Evolutionary conservation across 2,329 filamentous ascomycete genomes (phyloP), one percentile per base, ranked within the genome.

Genomic region (Ophiostoma pallidulum): DNA sequence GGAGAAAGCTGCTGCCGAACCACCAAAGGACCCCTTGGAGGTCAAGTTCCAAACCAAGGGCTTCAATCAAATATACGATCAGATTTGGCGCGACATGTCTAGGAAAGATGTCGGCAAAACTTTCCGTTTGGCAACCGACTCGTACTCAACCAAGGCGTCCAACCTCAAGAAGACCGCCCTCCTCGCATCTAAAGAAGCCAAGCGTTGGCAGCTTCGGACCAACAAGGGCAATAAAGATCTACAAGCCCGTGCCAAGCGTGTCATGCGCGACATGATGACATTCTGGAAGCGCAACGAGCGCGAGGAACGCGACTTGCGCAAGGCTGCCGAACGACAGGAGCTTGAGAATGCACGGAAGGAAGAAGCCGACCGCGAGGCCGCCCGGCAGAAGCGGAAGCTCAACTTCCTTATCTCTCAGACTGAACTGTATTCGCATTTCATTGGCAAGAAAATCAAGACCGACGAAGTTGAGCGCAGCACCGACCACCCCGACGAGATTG

Each of bases 281-380:
- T 98, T 97, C 75, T 98, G 92, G 92, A 97, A 97, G 69, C 84
- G 91, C 49, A 98, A 98, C 64, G 92, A 98, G 66, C 85, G 91
- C 45, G 92, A 98, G 63, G 92, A 98, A 64, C 86, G 92, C 51
- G 92, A 98, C 64, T 73, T 94, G 54, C 83, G 92, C 57, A 94
- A 95, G 70, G 82, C 90, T 45, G 92, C 92, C 5, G 92, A 98
- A 71, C 87, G 84, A 64, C 89, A 95, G 64, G 92, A 97, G 68
- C 78, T 98, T 41, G 92, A 98, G 64, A 94, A 92, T 60, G 92
- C 92, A 16, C 90, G 92, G 67, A 94, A 91, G 68, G 90, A 91
- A 51, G 92, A 98, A 71, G 92, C 92, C 5, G 92, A 97, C 59
- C 89, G 94, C 55, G 92, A 98, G 76, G 89, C 92, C 14, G 94